These are phyloP conservation scores for Rubus idaeus DNA, from an alignment of 306 rosid species.

Conservation along the genomic window DNA sequence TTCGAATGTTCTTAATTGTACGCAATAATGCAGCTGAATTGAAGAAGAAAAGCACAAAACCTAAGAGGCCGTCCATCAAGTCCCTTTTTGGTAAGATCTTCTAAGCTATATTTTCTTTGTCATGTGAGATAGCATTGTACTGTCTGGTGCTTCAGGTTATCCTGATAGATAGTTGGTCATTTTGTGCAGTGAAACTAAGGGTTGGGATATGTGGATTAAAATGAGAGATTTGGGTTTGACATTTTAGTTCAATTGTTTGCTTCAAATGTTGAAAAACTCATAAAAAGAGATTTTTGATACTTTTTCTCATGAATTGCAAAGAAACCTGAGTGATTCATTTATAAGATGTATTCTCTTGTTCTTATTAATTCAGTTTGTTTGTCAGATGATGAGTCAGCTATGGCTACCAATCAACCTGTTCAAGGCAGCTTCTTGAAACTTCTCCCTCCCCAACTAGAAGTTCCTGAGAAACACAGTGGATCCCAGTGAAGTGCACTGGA, in stretches of 20 bases:
- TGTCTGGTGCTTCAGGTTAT: no score
- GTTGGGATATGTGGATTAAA: not conserved
- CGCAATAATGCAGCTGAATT: conserved; percentile 69
- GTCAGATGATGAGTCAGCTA: conserved; percentile 74
- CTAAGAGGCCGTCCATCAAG: conserved; percentile 91
- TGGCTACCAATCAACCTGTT: conserved; percentile 49
- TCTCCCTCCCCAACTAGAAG: conserved; percentile 73
- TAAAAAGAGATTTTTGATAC: not conserved
- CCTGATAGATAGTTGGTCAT: not conserved
- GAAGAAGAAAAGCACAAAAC: conserved; percentile 87
- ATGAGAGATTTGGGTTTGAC: not conserved
- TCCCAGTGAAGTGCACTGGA: conserved; percentile 40
- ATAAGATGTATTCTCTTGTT: not conserved
- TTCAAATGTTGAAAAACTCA: not conserved
- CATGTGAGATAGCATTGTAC: not conserved
- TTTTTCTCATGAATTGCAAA: not conserved
- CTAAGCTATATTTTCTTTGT: not conserved
- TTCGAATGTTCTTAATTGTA: not conserved
- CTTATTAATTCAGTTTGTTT: not conserved
- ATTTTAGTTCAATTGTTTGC: not conserved
- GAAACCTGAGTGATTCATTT: not conserved
- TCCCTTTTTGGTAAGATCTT: conserved; percentile 70
- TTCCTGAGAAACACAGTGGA: conserved; percentile 62
- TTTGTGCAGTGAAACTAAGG: not conserved
- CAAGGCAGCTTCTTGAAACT: conserved; percentile 84